Percentiles rank a stretch among this genome's conserved stretches.
Evolutionary conservation across 352 stramenopile species (phyloP).

Genomic region (Phytopythium sindhum): DNA sequence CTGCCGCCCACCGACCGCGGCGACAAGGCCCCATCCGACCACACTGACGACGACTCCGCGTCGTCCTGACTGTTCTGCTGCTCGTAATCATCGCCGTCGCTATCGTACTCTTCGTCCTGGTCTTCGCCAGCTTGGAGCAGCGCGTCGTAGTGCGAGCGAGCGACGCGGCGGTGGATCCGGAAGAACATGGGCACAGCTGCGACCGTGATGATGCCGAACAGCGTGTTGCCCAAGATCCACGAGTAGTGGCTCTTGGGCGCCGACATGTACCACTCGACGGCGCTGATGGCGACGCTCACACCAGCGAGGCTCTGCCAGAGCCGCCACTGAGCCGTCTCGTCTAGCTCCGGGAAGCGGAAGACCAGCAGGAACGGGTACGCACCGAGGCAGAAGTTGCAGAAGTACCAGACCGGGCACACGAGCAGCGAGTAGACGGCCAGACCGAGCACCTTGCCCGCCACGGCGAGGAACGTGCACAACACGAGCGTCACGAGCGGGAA

Average conservation of each 20-base stretch:
- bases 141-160: conserved; percentile 47
- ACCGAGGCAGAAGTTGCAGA: conserved; percentile 67
- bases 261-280: conserved; percentile 71
- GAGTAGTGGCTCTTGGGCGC: conserved; percentile 42
- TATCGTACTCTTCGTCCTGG: conserved; percentile 14
- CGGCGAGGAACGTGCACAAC: conserved; percentile 58
- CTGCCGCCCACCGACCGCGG: background rate
- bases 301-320: conserved; percentile 54
- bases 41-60: background rate
- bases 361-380: conserved; percentile 74
- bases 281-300: conserved; percentile 44
- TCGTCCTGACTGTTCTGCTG: conserved; percentile 3
- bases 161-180: conserved; percentile 45
- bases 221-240: conserved; percentile 78
- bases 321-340: conserved; percentile 22
- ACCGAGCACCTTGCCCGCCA: conserved; percentile 55
- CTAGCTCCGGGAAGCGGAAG: conserved; percentile 54
- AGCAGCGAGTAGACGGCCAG: conserved; percentile 62
- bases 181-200: conserved; percentile 72
- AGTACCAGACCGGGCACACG: conserved; percentile 78
- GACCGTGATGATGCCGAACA: conserved; percentile 70
- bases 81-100: conserved; percentile 11
- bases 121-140: conserved; percentile 24
- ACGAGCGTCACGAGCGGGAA: conserved; percentile 81
- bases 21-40: background rate